Base-by-base conservation (phyloP, 2,329 filamentous ascomycete species). In the Decorospora gaudefroyi region DNA sequence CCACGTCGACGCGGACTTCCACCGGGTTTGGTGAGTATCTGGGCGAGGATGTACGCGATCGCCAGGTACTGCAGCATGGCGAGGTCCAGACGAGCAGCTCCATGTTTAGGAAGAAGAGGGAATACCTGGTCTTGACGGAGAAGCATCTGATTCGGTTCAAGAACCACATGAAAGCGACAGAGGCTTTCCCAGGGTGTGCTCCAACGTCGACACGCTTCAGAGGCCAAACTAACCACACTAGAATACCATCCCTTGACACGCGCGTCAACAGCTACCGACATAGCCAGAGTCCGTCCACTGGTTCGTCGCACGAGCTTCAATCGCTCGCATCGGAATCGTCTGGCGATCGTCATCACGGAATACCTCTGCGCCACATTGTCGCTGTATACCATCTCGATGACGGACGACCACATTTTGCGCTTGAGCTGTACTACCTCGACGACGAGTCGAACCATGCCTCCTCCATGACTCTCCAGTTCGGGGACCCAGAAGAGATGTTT, bases 101-200 rank as follows among this genome's bases (percentile, higher is more conserved):
- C 47, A 81, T 88, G 76, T 86, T 87, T 69, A 76, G 84, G 64
- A 87, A 86, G 71, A 86, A 84, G 72, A 85, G 79, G 68, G 84
- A 88, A 64, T 88, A 86, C 58, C 72, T 88, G 41, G 85, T 88
- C 10, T 72, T 88, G 53, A 88, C 84, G 5, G 85, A 87, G 53
- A 80, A 78, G 4, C 82, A 87, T 65, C 70, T 88, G 42, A 71
- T 87, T 41, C 78, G 85, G 9, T 87, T 85, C 73, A 86, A 87
- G 67, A 85, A 74, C 58, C 82, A 86, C 55, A 71, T 75, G 30
- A 85, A 85, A 64, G 85, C 85, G 9, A 75, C 78, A 18, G 85
- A 88, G 45, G 73, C 76, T 26, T 88, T 87, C 55, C 76, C 78
- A 31, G 52, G 55, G 46, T 74, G 55, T 28, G 59, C 43, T 11